phyloP scores from a whole-genome alignment of 768 basidiomycete species.

The Lyophyllum decastes region DNA sequence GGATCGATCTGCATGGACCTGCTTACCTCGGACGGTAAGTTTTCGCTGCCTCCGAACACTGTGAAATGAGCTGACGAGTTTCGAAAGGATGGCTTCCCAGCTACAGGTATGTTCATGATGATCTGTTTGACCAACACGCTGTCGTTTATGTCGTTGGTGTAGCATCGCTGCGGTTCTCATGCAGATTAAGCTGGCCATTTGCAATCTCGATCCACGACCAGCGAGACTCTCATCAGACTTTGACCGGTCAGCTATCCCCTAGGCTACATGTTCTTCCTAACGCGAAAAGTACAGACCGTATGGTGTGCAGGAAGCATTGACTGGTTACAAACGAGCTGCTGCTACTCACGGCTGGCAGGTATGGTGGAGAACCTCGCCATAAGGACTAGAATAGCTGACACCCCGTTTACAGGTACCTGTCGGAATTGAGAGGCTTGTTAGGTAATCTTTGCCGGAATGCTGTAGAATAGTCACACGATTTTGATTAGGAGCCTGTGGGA shows the following conservation, averaged over 20 bases:
- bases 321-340: constrained; percentile 68
- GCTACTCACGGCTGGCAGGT: constrained; percentile 65
- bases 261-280: neutral
- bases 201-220: constrained; percentile 63
- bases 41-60: neutral
- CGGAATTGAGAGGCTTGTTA: constrained; percentile 5
- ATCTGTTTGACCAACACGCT: neutral
- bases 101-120: constrained; percentile 44
- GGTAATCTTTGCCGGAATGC: neutral
- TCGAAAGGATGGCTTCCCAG: constrained; percentile 64
- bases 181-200: constrained; percentile 72
- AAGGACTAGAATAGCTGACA: neutral
- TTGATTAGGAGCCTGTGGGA: too few relatives aligned
- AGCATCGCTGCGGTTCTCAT: constrained; percentile 54
- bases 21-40: constrained; percentile 59
- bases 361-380: constrained; percentile 6
- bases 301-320: constrained; percentile 55
- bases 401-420: neutral
- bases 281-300: constrained; percentile 37
- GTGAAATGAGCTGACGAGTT: neutral
- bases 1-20: constrained; percentile 80
- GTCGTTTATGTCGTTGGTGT: neutral
- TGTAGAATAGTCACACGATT: neutral
- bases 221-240: constrained; percentile 58
- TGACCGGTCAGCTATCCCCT: constrained; percentile 36